phyloP scores from a whole-genome alignment of 345 rosid species.

The Clarkia xantiana region DNA sequence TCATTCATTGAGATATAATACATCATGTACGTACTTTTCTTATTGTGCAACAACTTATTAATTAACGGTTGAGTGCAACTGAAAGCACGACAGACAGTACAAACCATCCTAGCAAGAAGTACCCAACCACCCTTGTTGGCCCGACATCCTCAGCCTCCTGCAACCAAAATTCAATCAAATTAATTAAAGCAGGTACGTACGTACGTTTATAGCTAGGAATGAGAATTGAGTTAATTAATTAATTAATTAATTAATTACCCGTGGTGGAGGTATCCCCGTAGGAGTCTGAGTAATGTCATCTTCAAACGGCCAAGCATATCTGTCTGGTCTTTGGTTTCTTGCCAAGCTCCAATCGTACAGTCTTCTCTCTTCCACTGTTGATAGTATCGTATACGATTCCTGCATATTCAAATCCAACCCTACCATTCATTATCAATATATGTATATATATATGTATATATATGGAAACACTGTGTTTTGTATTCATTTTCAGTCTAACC shows the following conservation, averaged over 20 bases:
- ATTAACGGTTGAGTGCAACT: conserved; percentile 35
- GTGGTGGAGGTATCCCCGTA: conserved; percentile 39
- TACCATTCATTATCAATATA: no score
- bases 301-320: conserved; percentile 69
- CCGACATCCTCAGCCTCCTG: conserved; percentile 71
- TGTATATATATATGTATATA: neutral
- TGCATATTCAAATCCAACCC: no score
- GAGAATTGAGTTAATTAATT: neutral
- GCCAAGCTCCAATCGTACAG: conserved; percentile 91
- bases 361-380: conserved; percentile 59
- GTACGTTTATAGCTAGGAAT: neutral
- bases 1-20: no score
- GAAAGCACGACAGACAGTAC: conserved; percentile 39
- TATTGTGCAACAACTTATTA: no score
- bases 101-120: conserved; percentile 58
- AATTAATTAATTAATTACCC: conserved; percentile 12
- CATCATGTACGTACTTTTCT: no score
- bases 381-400: conserved; percentile 62
- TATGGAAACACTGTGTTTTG: no score
- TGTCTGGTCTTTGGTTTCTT: conserved; percentile 40
- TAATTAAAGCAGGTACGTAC: neutral
- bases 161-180: neutral
- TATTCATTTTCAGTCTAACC: no score
- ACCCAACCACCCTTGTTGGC: conserved; percentile 62
- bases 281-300: conserved; percentile 35